Base-by-base conservation (phyloP, 345 rosid genomes). In the Sisymbrium altissimum region DNA sequence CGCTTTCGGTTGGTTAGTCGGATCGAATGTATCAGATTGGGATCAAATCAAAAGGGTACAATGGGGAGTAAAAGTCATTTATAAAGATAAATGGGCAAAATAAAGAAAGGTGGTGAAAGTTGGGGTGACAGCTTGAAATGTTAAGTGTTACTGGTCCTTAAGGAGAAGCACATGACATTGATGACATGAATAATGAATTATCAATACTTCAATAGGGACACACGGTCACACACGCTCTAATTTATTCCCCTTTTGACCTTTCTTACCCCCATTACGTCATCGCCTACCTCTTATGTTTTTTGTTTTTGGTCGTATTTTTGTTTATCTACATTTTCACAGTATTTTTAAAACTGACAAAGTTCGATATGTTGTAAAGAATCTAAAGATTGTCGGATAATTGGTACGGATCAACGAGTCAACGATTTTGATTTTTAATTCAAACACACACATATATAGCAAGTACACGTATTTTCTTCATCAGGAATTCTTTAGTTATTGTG, bases 41-140 rank as follows among this genome's bases (percentile, higher is more conserved):
- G 74, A 32, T 45, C 9, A 50, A 36, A 55, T 12, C 12, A 7
- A 53, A 21, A 46, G 32, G 33, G 15, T 60, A 5, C 3, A 64
- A 44, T 41, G 49, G 57, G 44, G 23, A 44, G 46, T 41, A 41
- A 48, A 21, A 1, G 9, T 64, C 7, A 23, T 12, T 5, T n/a
- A 14, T 0, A 21, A 67, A 40, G 50, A 32, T 60, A 14, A 67
- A 29, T 68, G 64, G 68, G 54, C 9, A 62, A 75, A 33, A 59
- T 27, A 29, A 58, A 49, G 63, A 75, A 68, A 67, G 79, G 69
- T 59, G 63, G 68, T 68, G 63, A 50, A 29, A 60, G 64, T 60
- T 74, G 62, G 55, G 61, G 45, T 68, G 64, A 68, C 79, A 75
- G 64, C 78, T 58, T 46, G 2, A 73, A 52, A 40, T 40, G 35